Evolutionary conservation across 2,329 filamentous ascomycete species (phyloP).

Genomic region (Didymella exigua): DNA sequence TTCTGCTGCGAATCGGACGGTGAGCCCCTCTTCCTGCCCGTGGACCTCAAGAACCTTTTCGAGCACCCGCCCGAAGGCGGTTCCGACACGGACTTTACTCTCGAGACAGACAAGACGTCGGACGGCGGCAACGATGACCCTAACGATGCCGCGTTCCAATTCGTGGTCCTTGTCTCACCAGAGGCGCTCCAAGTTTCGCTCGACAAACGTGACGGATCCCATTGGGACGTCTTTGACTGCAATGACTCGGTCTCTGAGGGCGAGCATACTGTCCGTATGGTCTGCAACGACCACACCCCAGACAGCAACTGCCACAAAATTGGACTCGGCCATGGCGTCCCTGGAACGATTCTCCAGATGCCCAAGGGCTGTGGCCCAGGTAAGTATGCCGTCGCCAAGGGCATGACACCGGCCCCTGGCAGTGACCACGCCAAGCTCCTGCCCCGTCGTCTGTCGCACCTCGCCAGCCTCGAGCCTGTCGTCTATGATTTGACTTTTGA

Average conservation of each 20-base stretch:
- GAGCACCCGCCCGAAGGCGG: background rate
- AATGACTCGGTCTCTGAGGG: background rate
- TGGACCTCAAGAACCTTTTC: background rate
- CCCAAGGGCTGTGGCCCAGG: background rate
- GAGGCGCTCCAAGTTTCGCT: constrained; percentile 1
- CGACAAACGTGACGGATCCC: constrained; percentile 3
- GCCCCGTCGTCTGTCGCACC: background rate
- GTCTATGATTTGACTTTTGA: background rate
- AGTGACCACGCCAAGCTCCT: background rate
- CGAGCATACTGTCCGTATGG: background rate
- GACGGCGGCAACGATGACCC: background rate
- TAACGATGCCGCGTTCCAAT: background rate
- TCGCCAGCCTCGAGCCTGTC: background rate
- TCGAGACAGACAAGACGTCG: background rate
- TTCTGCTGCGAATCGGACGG: constrained; percentile 1
- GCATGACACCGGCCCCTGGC: background rate
- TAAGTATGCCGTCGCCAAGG: background rate
- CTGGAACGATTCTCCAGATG: background rate
- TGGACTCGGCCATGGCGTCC: background rate
- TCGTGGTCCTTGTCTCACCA: background rate
- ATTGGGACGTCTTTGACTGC: constrained; percentile 3
- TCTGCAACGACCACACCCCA: background rate
- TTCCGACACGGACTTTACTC: background rate
- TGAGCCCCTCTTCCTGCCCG: background rate
- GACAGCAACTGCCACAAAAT: constrained; percentile 3